Conservation (phyloP, 2,329 filamentous ascomycete species). For the Talaromyces amestolkiae region DNA sequence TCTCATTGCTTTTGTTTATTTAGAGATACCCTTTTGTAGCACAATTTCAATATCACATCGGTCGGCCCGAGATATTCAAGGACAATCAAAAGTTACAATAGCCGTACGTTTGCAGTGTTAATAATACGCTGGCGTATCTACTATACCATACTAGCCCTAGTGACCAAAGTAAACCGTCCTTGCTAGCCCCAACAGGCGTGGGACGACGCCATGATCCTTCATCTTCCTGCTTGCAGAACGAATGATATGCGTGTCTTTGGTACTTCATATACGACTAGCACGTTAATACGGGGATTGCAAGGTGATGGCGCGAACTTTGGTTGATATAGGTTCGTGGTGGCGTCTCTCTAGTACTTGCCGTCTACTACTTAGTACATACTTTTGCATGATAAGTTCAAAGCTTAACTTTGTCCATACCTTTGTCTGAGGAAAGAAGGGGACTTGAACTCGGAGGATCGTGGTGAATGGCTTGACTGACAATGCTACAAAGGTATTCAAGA, state of each 20-base stretch:
- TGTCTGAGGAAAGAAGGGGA: not conserved
- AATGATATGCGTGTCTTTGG: not conserved
- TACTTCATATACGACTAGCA: not conserved
- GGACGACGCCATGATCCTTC: not conserved
- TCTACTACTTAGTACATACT: not conserved
- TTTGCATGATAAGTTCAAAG: not conserved
- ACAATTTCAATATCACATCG: not conserved
- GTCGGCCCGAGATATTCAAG: not conserved
- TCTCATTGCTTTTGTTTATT: not conserved
- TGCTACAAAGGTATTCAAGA: not conserved
- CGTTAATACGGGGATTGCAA: not conserved
- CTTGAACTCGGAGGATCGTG: not conserved
- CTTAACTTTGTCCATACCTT: constrained; percentile 2
- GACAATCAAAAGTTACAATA: not conserved
- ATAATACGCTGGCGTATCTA: not conserved
- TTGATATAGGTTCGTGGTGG: not conserved
- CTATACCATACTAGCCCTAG: not conserved
- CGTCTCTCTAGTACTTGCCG: not conserved
- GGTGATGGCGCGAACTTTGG: not conserved
- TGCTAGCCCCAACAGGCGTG: not conserved
- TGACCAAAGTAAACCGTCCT: not conserved
- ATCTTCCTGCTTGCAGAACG: not conserved
- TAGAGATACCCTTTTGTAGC: not conserved
- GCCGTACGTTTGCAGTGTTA: not conserved
- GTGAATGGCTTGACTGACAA: not conserved